Conservation (phyloP, 2,329 filamentous ascomycete genomes). For the Microthyrium microscopicum region DNA sequence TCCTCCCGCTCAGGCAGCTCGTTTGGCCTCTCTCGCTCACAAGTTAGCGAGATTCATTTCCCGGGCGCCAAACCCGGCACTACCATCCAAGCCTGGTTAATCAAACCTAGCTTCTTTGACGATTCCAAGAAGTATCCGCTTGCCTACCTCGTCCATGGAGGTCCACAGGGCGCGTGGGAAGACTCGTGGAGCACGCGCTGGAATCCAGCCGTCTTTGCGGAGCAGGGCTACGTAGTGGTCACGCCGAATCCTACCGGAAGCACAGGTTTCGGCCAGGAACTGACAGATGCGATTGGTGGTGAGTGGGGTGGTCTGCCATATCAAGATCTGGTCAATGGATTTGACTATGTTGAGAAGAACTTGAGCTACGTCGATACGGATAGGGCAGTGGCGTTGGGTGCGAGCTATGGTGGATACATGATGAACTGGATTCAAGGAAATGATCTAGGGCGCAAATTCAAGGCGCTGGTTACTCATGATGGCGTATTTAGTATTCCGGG, state of each 20-base stretch:
- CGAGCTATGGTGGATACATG: slow-evolving; percentile 32
- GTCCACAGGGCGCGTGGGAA: slow-evolving; percentile 60
- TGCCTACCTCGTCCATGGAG: slow-evolving; percentile 66
- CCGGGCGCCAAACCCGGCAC: slow-evolving; percentile 42
- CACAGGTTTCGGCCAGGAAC: slow-evolving; percentile 64
- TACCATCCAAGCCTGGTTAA: slow-evolving; percentile 51
- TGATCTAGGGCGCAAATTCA: slow-evolving; percentile 65
- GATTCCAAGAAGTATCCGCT: slow-evolving; percentile 59
- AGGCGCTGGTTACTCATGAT: slow-evolving; percentile 76
- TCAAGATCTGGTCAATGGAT: slow-evolving; percentile 61
- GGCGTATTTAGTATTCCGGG: slow-evolving; percentile 53
- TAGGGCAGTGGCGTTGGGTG: slow-evolving; percentile 56
- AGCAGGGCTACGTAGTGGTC: slow-evolving; percentile 74
- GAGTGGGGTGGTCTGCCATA: slow-evolving; percentile 82
- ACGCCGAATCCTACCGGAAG: slow-evolving; percentile 70
- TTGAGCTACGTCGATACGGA: slow-evolving; percentile 52
- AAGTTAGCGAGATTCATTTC: slow-evolving; percentile 55
- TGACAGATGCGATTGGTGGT: slow-evolving; percentile 58
- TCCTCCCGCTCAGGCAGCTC: slow-evolving; percentile 47
- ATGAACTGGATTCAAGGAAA: slow-evolving; percentile 81
- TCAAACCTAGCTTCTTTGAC: slow-evolving; percentile 49
- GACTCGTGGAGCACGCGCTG: slow-evolving; percentile 69
- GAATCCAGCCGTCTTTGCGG: slow-evolving; percentile 75
- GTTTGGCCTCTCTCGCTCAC: slow-evolving; percentile 46
- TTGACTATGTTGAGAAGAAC: slow-evolving; percentile 53